Percentiles rank a stretch among this genome's conserved stretches.
phyloP scores from a whole-genome alignment of 306 rosid genomes.

The Quercus rubra region DNA sequence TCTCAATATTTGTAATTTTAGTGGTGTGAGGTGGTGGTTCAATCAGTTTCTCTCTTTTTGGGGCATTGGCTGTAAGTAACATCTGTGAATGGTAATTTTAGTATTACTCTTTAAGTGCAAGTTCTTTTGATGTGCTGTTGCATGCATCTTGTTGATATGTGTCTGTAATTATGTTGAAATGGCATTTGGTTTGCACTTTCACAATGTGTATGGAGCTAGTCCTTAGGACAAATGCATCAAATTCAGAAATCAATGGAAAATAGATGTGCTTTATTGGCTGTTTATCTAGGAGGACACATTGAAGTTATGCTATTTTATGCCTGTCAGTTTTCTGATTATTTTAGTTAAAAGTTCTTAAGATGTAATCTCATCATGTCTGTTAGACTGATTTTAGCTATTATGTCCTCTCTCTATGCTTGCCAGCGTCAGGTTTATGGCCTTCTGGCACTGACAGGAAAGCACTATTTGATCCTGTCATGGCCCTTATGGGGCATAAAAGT shows the following conservation, averaged over 20 bases:
- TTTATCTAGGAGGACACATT: not conserved
- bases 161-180: not conserved
- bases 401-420: constrained; percentile 25
- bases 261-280: not conserved
- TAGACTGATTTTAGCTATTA: constrained; percentile 23
- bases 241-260: not conserved
- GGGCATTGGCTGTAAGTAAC: not conserved
- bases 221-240: not conserved
- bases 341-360: not conserved
- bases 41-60: not conserved
- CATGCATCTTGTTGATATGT: not conserved
- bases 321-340: constrained; percentile 1
- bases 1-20: not conserved
- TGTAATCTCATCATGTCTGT: not conserved
- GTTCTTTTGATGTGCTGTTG: not conserved
- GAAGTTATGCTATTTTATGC: not conserved
- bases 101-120: not conserved
- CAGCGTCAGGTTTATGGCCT: constrained; percentile 81
- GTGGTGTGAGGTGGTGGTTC: not conserved
- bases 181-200: not conserved
- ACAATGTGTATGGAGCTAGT: not conserved
- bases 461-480: constrained; percentile 72
- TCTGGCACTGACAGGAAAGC: constrained; percentile 52
- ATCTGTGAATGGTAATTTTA: not conserved
- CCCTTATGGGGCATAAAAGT: constrained; percentile 66